Conservation (phyloP, 345 rosid species). For the Limnanthes douglasii region DNA sequence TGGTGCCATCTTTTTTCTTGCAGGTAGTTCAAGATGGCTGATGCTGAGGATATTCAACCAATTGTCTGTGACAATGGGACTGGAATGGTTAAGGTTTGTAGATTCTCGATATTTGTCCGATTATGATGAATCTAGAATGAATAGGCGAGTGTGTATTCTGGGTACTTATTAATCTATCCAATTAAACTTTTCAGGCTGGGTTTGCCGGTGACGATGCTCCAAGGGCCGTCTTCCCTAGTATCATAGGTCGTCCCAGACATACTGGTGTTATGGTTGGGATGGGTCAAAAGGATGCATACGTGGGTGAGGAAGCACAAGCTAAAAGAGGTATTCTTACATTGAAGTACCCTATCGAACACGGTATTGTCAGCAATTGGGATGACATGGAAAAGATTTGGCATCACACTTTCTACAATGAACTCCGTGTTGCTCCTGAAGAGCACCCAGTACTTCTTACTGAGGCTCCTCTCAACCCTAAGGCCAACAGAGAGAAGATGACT, state of each 20-base stretch:
- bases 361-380: slow-evolving; percentile 34
- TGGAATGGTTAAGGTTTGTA: slow-evolving; percentile 22
- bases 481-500: too few species aligned
- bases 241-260: slow-evolving; percentile 30
- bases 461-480: too few species aligned
- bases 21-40: slow-evolving; percentile 37
- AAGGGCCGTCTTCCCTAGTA: slow-evolving; percentile 26
- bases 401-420: too few species aligned
- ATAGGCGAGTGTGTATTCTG: neutral
- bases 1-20: too few species aligned
- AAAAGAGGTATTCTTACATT: too few species aligned
- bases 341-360: slow-evolving; percentile 30
- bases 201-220: slow-evolving; percentile 29
- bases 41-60: slow-evolving; percentile 51
- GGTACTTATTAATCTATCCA: neutral
- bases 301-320: too few species aligned
- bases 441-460: too few species aligned
- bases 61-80: slow-evolving; percentile 26
- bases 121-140: neutral
- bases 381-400: too few species aligned
- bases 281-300: too few species aligned
- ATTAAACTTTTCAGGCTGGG: slow-evolving; percentile 20
- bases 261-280: slow-evolving; percentile 34
- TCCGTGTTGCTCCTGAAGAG: too few species aligned
- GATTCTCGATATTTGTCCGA: too few species aligned